phyloP scores from a whole-genome alignment of 768 basidiomycete genomes.

The Boletus reticuloceps region DNA sequence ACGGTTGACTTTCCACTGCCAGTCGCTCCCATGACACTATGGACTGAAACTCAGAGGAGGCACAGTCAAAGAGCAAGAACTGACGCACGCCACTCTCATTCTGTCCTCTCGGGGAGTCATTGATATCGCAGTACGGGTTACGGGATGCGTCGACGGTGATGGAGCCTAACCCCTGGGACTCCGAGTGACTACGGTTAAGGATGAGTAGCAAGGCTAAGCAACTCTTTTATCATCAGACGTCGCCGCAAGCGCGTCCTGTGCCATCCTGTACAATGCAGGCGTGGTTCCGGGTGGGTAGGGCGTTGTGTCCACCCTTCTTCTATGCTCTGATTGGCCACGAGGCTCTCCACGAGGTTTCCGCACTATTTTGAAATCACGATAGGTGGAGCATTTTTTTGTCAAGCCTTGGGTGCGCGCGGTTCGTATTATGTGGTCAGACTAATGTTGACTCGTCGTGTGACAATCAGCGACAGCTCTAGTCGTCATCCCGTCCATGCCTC shows the following conservation, averaged over 20 bases:
- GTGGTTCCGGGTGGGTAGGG: background rate
- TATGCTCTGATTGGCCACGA: slow-evolving; percentile 4
- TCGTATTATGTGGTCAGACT: background rate
- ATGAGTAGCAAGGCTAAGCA: background rate
- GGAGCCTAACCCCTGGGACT: background rate
- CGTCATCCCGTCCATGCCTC: background rate
- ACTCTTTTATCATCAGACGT: slow-evolving; percentile 1
- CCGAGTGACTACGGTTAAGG: background rate
- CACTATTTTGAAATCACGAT: background rate
- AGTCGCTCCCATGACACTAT: slow-evolving; percentile 24
- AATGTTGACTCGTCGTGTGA: background rate
- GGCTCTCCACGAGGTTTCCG: slow-evolving; percentile 15
- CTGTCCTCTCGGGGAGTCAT: slow-evolving; percentile 12
- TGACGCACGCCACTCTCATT: slow-evolving; percentile 21
- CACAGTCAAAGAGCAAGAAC: background rate
- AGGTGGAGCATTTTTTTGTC: background rate
- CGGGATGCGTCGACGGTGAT: background rate
- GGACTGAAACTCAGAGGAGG: slow-evolving; percentile 2
- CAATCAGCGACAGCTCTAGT: background rate
- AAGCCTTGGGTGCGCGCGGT: background rate
- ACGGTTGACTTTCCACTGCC: slow-evolving; percentile 26
- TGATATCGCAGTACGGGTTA: background rate
- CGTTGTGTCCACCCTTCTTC: background rate
- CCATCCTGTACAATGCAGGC: background rate
- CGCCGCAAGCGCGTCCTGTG: background rate